Conservation (phyloP, 441 rosid genomes). For the Iberis amara region DNA sequence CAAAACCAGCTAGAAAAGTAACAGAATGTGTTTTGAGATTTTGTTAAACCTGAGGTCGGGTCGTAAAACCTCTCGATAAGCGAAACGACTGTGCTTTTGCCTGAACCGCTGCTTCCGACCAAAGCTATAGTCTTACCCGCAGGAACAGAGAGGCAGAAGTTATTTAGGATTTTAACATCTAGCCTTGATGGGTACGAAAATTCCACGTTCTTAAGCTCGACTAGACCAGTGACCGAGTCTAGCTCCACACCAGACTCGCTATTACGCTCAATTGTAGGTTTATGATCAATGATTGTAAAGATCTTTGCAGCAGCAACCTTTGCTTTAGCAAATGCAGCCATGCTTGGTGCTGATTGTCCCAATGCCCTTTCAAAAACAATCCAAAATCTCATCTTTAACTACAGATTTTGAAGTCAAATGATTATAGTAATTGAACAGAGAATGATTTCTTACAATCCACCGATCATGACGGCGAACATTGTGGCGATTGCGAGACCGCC, state of each 20-base stretch:
- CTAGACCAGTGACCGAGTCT: conserved; percentile 70
- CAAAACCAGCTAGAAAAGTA: neutral
- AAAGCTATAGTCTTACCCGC: conserved; percentile 97
- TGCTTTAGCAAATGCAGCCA: conserved; percentile 89
- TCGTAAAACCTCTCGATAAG: conserved; percentile 96
- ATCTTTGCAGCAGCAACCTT: conserved; percentile 94
- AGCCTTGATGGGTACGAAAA: conserved; percentile 94
- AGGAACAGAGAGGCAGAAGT: conserved; percentile 69
- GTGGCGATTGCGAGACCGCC: conserved; percentile 98
- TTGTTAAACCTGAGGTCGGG: conserved; percentile 69
- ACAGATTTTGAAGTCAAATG: neutral
- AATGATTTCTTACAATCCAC: conserved; percentile 78
- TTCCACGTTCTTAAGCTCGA: conserved; percentile 78
- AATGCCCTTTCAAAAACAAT: conserved; percentile 52
- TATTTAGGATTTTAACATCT: conserved; percentile 70
- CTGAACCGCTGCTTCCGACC: conserved; percentile 99
- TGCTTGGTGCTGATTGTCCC: conserved; percentile 95
- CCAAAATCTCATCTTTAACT: conserved; percentile 5
- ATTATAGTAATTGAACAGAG: neutral
- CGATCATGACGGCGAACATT: conserved; percentile 98
- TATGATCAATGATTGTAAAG: conserved; percentile 77
- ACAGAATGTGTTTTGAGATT: neutral
- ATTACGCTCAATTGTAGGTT: conserved; percentile 63
- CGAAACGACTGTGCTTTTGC: conserved; percentile 97
- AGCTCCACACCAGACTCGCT: conserved; percentile 62